Evolutionary conservation across 345 rosid species (phyloP).

Genomic region (Lepidium didymum): DNA sequence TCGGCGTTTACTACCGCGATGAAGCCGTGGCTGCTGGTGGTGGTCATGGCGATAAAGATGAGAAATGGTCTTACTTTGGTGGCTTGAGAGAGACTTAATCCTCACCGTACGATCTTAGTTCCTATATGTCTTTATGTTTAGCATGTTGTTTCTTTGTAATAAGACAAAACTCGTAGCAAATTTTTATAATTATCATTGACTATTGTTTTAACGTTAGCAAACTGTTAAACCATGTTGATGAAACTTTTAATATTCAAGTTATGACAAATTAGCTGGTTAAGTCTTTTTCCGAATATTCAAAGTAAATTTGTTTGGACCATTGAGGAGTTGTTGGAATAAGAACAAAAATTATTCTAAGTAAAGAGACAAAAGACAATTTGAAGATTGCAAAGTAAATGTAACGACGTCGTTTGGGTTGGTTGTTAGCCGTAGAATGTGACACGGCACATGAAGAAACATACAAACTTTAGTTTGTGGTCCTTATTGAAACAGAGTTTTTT

Average conservation of each 20-base stretch:
- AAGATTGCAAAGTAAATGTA: background rate
- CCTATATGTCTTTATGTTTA: background rate
- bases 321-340: background rate
- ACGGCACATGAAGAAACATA: conserved; percentile 1
- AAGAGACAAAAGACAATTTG: background rate
- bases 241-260: background rate
- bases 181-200: background rate
- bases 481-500: background rate
- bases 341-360: background rate
- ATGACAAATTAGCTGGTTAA: background rate
- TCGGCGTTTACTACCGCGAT: conserved; percentile 50
- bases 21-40: conserved; percentile 30
- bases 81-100: conserved; percentile 38
- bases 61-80: conserved; percentile 67
- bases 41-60: conserved; percentile 38
- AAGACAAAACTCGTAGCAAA: conserved; percentile 1
- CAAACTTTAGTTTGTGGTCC: conserved; percentile 8
- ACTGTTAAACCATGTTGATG: background rate
- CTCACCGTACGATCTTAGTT: conserved; percentile 5
- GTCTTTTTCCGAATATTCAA: background rate
- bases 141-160: conserved; percentile 14
- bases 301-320: conserved; percentile 7
- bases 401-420: background rate
- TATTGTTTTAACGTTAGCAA: background rate
- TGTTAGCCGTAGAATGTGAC: conserved; percentile 2